Base-by-base conservation (phyloP, 163 green algal species). In the Chloroidium sp. region DNA sequence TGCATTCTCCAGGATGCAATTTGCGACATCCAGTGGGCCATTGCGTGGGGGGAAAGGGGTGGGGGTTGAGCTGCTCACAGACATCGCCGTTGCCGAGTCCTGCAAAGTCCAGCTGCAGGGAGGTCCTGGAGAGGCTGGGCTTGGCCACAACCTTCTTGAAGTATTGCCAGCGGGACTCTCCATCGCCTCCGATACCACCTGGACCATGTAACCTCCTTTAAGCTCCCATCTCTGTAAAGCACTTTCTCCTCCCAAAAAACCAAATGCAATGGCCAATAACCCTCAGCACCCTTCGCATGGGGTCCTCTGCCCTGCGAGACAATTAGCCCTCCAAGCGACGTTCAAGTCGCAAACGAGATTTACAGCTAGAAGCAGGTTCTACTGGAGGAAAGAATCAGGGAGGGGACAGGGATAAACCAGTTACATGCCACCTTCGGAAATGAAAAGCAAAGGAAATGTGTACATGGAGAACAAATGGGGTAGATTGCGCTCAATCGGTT, bases 81-180 rank as follows among this genome's bases (percentile, higher is more conserved):
- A 88, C 76, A 59, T 89, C 62, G 61, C 87, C 83, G 4, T 83
- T 86, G 72, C 74, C 76, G 69, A 95, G 84, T 74, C 87, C 91
- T 14, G 59, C 79, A 78, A 90, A 95, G 62, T 90, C 80, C 58
- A 96, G 84, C 69, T 83, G 75, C 36, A 77, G 79, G 36, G 76
- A 81, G 4, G 80, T 84, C 8, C 80, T 78, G 8, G 12, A 75
- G 3, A 88, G 83, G 78, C 88, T 68, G 14, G 92, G 92, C 8
- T 86, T 76, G 8, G 84, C 75, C n/a, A 90, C 91, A 4, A 93
- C 91, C 80, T 93, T 87, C 62, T 87, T 92, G 85, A 95, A 94
- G 78, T 90, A 92, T 3, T 90, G 68, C 59, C 85, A 81, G n/a
- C 92, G 88, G 0, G 78, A 83, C 77, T 84, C 76, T 6, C 89